Evolutionary conservation across 2,329 filamentous ascomycete genomes (phyloP), one percentile per base, ranked within the genome.

Genomic region (Teratosphaeria pseudoeucalypti): DNA sequence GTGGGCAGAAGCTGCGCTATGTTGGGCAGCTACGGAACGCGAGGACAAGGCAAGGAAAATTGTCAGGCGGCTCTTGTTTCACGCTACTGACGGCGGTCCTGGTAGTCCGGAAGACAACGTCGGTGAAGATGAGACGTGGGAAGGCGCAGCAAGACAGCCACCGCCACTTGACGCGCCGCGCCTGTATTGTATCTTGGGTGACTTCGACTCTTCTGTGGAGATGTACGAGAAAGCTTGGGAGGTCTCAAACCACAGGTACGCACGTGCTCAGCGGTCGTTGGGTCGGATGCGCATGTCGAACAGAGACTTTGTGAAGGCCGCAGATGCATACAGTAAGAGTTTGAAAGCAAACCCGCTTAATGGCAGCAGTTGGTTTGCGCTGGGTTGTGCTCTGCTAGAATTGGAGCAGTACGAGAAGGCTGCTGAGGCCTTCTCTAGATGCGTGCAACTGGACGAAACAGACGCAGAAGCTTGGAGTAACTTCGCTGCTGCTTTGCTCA

Each of bases 401-500:
- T 79, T 95, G 0, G 84, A 84, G 10, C 80, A 86, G 47, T 97
- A 89, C 76, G 79, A 86, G 23, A 87, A 88, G 23, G 92, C 94
- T 0, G 86, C 89, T 0, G 86, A 92, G 65, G 87, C 91, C 0
- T 99, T 95, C 73, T 85, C 86, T 9, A 82, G 91, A 26, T 87
- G 88, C 9, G 92, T 99, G 11, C 85, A 89, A 65, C 81, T 89
- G 11, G 94, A 96, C 55, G 92, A 95, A 29, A 86, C 87, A 57
- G 92, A 96, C 70, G 92, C 92, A 0, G 85, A 95, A 69, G 90
- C 90, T 0, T 99, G 94, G 90, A 95, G 89, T 68, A 99, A 99
- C 70, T 81, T 99, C 26, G 94, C 92, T 0, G 91, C 88, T 1
- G 87, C 92, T 0, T 81, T 97, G 1, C 83, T 89, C 14, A 63